These are phyloP conservation scores for Chaetoscypha palmicola DNA, from an alignment of 2,329 filamentous ascomycete genomes.

Conservation along the genomic window DNA sequence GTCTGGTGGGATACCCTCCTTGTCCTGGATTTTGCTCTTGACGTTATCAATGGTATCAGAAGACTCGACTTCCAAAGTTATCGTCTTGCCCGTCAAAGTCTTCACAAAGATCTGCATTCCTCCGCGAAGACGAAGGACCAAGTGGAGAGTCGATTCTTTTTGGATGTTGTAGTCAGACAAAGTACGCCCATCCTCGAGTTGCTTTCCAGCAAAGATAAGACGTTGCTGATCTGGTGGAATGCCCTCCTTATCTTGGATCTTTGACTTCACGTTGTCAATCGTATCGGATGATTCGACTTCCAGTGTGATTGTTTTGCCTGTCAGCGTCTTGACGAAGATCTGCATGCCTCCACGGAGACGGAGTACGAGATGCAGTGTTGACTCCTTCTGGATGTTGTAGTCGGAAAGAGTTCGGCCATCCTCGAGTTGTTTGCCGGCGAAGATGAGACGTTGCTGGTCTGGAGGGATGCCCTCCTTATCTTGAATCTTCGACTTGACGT, in stretches of 20 bases:
- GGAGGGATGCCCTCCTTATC: constrained; percentile 92
- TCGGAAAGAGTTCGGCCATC: constrained; percentile 86
- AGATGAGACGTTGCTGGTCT: constrained; percentile 90
- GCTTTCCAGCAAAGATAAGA: constrained; percentile 65
- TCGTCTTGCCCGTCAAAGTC: constrained; percentile 63
- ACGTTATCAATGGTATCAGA: constrained; percentile 66
- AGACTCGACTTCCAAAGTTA: constrained; percentile 61
- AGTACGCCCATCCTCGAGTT: constrained; percentile 68
- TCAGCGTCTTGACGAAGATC: constrained; percentile 65
- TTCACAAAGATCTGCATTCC: constrained; percentile 71
- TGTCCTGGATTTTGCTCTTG: constrained; percentile 66
- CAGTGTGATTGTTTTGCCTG: constrained; percentile 62
- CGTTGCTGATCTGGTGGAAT: constrained; percentile 66
- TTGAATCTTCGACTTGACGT: constrained; percentile 90
- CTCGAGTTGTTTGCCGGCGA: constrained; percentile 88
- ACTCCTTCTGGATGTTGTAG: constrained; percentile 96
- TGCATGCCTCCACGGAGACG: constrained; percentile 77
- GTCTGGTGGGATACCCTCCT: constrained; percentile 64
- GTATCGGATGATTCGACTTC: constrained; percentile 63
- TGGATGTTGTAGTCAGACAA: constrained; percentile 89
- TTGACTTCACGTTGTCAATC: constrained; percentile 64
- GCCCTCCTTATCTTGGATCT: constrained; percentile 68
- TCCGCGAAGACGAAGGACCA: constrained; percentile 65
- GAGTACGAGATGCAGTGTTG: constrained; percentile 72
- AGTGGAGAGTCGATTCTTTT: constrained; percentile 65